Percentiles rank a stretch among this genome's conserved stretches.
phyloP scores from a whole-genome alignment of 345 rosid genomes.

The Syzygium jambos region DNA sequence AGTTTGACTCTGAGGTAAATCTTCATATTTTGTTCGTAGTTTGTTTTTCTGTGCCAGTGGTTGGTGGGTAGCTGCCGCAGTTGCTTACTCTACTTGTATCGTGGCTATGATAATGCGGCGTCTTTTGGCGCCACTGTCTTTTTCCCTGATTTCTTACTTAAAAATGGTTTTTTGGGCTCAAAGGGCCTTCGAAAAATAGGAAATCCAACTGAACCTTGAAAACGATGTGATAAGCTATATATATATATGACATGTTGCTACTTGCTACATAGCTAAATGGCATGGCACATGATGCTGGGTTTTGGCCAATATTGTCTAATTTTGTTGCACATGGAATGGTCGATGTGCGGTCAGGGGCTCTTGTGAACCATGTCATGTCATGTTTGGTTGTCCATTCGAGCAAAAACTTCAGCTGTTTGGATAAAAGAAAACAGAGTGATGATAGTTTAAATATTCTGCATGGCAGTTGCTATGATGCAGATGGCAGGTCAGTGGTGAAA shows the following conservation, averaged over 20 bases:
- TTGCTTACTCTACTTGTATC: neutral
- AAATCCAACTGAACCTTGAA: neutral
- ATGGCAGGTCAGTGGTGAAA: neutral
- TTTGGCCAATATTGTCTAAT: neutral
- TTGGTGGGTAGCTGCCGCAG: neutral
- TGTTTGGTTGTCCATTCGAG: neutral
- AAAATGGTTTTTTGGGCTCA: neutral
- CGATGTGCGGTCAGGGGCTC: neutral
- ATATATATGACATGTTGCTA: neutral
- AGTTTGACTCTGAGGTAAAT: neutral
- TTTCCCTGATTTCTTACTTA: neutral
- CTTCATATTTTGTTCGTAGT: neutral
- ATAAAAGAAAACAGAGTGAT: neutral
- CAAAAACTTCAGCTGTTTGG: neutral
- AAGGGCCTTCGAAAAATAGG: neutral
- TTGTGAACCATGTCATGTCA: neutral
- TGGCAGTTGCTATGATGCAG: neutral
- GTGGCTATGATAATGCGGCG: neutral
- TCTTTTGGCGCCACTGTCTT: neutral
- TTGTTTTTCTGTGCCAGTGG: neutral
- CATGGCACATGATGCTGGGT: neutral
- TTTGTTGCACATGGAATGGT: neutral
- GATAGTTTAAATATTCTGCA: neutral
- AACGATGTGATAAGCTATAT: neutral
- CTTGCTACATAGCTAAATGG: neutral